Evolutionary conservation across 306 rosid species (phyloP).

Genomic region (Biancaea sappan): DNA sequence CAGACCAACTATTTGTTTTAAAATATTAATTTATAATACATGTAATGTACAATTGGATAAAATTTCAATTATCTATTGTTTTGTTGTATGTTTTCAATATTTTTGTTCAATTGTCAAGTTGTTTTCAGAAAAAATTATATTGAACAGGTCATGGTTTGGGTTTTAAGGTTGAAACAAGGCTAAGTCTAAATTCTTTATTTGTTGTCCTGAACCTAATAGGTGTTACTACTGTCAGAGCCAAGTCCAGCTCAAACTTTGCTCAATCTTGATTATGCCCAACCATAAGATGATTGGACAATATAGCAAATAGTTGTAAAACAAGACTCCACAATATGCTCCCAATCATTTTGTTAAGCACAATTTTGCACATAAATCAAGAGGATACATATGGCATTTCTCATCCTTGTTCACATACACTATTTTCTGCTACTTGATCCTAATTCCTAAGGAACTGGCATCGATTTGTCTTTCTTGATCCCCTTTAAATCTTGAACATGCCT

Average conservation of each 20-base stretch:
- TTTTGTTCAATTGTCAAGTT: neutral
- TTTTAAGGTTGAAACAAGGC: no score
- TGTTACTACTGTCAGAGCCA: neutral
- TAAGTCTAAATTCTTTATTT: no score
- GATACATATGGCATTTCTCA: neutral
- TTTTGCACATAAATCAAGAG: neutral
- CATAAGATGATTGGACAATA: neutral
- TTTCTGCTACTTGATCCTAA: neutral
- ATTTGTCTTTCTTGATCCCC: neutral
- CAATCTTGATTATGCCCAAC: neutral
- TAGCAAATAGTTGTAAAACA: neutral
- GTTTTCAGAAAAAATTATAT: neutral
- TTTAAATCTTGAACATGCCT: neutral
- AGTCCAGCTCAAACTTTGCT: neutral
- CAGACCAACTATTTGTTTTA: neutral
- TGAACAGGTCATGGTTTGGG: no score
- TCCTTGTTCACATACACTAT: constrained; percentile 1
- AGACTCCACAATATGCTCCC: neutral
- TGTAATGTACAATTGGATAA: neutral
- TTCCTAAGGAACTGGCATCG: neutral
- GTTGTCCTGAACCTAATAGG: no score
- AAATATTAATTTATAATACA: neutral
- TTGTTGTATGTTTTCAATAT: neutral
- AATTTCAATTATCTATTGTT: neutral
- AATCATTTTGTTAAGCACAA: neutral